Base-by-base conservation (phyloP, 208 protist species). In the Leptomonas seymouri region DNA sequence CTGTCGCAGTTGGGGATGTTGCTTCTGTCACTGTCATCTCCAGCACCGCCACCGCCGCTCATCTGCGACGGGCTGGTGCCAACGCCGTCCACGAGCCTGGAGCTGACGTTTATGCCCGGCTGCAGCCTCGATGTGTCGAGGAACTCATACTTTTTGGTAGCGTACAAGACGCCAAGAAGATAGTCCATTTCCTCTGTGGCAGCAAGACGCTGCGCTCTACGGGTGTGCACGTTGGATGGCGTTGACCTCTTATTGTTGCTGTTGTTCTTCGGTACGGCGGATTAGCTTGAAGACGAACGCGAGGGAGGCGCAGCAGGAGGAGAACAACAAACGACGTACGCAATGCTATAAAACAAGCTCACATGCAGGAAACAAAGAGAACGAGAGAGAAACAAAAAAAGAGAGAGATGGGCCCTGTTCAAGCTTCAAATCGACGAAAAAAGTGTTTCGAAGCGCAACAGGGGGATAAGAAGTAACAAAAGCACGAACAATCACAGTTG, bases 61-160 rank as follows among this genome's bases (percentile, higher is more conserved):
- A 44, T 53, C 7, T 9, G 8, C 9, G 51, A n/a, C 23, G 23
- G 51, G 23, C n/a, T 7, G 6, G 4, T 14, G 30, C 15, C 45
- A n/a, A 25, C 21, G 51, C 3, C 9, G 51, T 57, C 20, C 15
- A 44, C 16, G 23, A 25, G 56, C n/a, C 44, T n/a, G 44, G 11
- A 48, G 44, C 62, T 34, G 46, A 20, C 34, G 14, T 39, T 41
- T 20, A 41, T 70, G 74, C 67, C 50, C 23, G 64, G 42, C 31
- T 55, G 54, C 20, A 53, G 48, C 34, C 54, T 30, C n/a, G 53
- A 49, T 16, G 56, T 64, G 42, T 80, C 73, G 36, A 78, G 67
- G 27, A 65, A 39, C 66, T 85, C 80, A 55, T 80, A 82, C 63
- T 69, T 67, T 30, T 76, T 75, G 16, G 76, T 85, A 53, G 65